Evolutionary conservation across 805 yeast genomes (phyloP), one percentile per base, ranked within the genome.

Genomic region (Sungouiozyma ichnusensis): DNA sequence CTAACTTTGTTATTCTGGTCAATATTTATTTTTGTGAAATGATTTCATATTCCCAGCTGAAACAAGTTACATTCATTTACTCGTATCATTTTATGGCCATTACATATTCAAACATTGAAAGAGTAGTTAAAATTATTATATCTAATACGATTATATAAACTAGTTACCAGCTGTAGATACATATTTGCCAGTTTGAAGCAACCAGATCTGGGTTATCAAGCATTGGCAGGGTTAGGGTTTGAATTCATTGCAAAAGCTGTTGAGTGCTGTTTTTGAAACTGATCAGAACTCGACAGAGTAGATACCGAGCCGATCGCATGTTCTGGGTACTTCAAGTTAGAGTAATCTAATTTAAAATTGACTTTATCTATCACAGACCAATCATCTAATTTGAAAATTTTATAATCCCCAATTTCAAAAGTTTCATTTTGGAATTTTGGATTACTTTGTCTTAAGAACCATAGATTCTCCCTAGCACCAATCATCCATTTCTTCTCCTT

Each of bases 331-430:
- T 47, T 49, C 33, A 60, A 43, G 29, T 50, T 43, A 11, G 55
- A 37, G 42, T 62, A 65, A 35, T 69, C 73, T 39, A 69, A 52
- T 47, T 58, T 67, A 48, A 60, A 62, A 46, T 68, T 68, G 20
- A 57, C 50, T 52, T 64, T 67, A 44, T 70, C 75, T 16, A 56
- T 51, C 14, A 68, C 58, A 15, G 62, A 60, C 75, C 75, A 71
- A 39, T 62, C 67, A 40, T 56, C 63, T 27, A 69, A 61, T 49
- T 67, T 69, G 48, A 71, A 71, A 13, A 69, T 55, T 45, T 63
- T 68, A 52, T 59, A 68, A 45, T 69, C 73, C 24, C 70, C 71
- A 27, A 68, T 48, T 46, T 67, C 71, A 46, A 60, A 67, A 16
- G 51, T 53, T 37, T 67, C 72, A 34, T 65, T 66, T n/a, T 55